Base-by-base conservation (phyloP, 768 basidiomycete genomes). In the Hygrocybe coccinea region DNA sequence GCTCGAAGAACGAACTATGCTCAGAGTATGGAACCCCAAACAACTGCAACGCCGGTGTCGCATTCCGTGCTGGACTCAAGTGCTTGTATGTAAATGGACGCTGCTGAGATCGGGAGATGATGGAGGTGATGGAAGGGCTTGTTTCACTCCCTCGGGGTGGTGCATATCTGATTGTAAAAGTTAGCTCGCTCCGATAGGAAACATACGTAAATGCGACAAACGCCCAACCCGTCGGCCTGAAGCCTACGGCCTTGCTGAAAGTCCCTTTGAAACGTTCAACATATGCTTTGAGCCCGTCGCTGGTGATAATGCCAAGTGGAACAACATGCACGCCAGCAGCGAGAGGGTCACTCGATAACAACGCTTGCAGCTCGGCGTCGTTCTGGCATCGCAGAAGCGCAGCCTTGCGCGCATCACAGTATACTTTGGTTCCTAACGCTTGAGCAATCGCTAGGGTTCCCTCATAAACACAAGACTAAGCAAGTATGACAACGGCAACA, bases 201-300 rank as follows among this genome's bases (percentile, higher is more conserved):
- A 48, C 25, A 11, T 10, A 45, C 14, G 25, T 9, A 17, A 21
- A 43, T 8, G 11, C 2, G n/a, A 80, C 90, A 66, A 57, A 97
- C 84, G 91, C 90, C 95, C 95, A 98, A 35, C 97, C 97, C 0
- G 97, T 98, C 0, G 97, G 97, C 55, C 95, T 74, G 61, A 98
- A 89, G 0, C 87, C 95, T 11, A 97, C 76, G 1, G 83, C 81
- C 52, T 80, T 84, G 47, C 77, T 79, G 65, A 87, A 98, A 11
- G 73, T 76, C 4, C 83, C 83, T 52, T 86, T 82, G 65, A 85
- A 91, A 5, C 82, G 82, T 41, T 84, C 83, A 19, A 91, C 72
- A 64, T 99, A 98, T 2, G 73, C 70, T 65, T 84, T 83, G 34
- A 99, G 77, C 54, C 81, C 79, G 62, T 98, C 95, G 0, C 84